Evolutionary conservation across 495 filamentous ascomycete genomes (phyloP).

Genomic region (Bryoglossum gracile): DNA sequence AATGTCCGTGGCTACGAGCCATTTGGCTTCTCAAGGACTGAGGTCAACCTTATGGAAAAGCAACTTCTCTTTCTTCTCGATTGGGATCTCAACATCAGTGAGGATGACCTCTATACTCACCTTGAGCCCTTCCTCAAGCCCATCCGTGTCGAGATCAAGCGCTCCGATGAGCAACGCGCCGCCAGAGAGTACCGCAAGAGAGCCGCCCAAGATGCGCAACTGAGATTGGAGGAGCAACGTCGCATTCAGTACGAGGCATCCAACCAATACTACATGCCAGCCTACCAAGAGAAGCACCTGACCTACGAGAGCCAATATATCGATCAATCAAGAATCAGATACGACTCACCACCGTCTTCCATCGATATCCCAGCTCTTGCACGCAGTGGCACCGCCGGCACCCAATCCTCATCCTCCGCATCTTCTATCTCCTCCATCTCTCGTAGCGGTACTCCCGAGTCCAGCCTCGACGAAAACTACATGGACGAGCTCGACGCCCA

Average conservation of each 20-base stretch:
- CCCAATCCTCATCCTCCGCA: conserved; percentile 17
- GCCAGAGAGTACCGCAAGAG: conserved; percentile 8
- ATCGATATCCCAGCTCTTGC: conserved; percentile 22
- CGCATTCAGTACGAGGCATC: conserved; percentile 9
- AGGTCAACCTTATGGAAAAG: conserved; percentile 98
- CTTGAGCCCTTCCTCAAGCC: conserved; percentile 84
- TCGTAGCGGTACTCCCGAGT: conserved; percentile 20
- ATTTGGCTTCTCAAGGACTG: conserved; percentile 88
- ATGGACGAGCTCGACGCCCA: conserved; percentile 9
- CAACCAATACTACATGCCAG: conserved; percentile 11
- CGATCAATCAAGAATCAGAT: conserved; percentile 3
- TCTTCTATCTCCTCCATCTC: conserved; percentile 21
- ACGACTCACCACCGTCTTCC: conserved; percentile 22
- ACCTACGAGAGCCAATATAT: conserved; percentile 8
- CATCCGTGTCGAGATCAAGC: conserved; percentile 45
- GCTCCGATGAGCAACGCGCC: conserved; percentile 12
- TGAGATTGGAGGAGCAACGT: conserved; percentile 1
- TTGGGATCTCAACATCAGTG: conserved; percentile 81
- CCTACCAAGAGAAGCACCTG: conserved; percentile 8
- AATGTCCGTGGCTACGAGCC: conserved; percentile 63
- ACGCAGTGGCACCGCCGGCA: conserved; percentile 16
- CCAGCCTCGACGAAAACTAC: conserved; percentile 21
- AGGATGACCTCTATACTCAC: conserved; percentile 78
- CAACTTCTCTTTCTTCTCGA: conserved; percentile 89
- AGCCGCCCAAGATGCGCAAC: conserved; percentile 3